Conservation (phyloP, 257 asterid genomes). For the Solanum piurae region DNA sequence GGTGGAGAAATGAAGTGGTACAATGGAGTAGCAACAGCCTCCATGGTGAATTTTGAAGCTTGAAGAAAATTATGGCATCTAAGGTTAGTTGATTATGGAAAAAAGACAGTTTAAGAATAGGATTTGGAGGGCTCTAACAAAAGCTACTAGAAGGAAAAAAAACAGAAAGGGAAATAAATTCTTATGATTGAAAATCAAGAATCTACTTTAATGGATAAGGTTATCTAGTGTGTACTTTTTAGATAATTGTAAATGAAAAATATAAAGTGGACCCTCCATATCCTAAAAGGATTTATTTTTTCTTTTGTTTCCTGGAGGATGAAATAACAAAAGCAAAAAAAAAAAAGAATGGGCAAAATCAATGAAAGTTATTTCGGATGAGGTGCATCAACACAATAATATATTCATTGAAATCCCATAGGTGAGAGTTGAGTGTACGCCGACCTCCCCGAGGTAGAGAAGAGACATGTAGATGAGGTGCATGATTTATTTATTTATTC, state of each 20-base stretch:
- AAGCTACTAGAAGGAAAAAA: not conserved
- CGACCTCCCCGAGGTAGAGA: accelerated
- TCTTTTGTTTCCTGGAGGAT: not conserved
- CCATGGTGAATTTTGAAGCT: conserved; percentile 22
- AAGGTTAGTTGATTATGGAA: not conserved
- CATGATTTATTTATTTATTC: not conserved
- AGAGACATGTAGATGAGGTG: not conserved
- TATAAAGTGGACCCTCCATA: not conserved
- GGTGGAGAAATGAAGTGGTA: conserved; percentile 16
- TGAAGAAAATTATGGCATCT: not conserved
- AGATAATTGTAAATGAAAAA: not conserved
- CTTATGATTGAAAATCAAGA: not conserved
- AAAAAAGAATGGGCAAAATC: not conserved
- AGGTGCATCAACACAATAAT: not conserved
- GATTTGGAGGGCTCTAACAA: not conserved
- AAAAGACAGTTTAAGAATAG: not conserved
- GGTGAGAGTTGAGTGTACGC: too few relatives aligned
- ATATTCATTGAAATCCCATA: not conserved
- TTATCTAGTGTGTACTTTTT: not conserved
- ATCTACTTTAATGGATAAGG: conserved; percentile 23
- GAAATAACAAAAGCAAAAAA: not conserved
- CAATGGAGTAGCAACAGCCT: conserved; percentile 18
- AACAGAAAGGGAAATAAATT: not conserved
- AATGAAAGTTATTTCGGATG: not conserved
- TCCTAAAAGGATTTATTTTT: not conserved